phyloP scores from a whole-genome alignment of 139 green algal genomes.

The Chlamydomonas asymmetrica region DNA sequence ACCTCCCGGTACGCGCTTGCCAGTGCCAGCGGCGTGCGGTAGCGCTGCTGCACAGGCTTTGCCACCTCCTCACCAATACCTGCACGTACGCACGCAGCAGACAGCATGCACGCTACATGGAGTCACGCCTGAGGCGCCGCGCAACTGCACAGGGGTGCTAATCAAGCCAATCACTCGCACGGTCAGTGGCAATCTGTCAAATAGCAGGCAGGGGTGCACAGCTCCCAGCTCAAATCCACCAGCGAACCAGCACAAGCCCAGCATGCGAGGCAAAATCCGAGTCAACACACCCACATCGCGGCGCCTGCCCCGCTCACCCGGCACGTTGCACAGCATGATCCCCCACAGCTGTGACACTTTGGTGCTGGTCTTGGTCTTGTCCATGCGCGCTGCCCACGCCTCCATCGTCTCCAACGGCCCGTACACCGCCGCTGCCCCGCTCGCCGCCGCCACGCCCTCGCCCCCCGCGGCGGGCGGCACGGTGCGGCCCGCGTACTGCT shows the following conservation, averaged over 20 bases:
- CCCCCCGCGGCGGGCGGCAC: neutral
- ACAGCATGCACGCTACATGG: too few species aligned
- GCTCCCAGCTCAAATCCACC: too few species aligned
- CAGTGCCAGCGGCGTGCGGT: neutral
- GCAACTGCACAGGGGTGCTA: too few species aligned
- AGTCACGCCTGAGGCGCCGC: too few species aligned
- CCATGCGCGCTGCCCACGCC: conserved; percentile 19
- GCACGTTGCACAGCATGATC: conserved; percentile 39
- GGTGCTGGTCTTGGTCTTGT: neutral
- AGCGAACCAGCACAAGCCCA: too few species aligned
- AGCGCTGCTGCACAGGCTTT: neutral
- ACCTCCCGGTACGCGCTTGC: neutral
- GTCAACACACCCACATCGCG: too few species aligned
- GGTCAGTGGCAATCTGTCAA: too few species aligned
- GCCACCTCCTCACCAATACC: conserved; percentile 6
- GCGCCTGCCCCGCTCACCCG: conserved; percentile 13
- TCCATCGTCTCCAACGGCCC: neutral
- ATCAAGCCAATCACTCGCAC: too few species aligned
- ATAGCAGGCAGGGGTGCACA: too few species aligned
- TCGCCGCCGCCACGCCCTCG: neutral
- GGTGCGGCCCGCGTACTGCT: conserved; percentile 1
- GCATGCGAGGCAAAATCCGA: too few species aligned
- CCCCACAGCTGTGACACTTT: conserved; percentile 34
- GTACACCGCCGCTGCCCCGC: neutral
- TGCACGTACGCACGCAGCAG: too few species aligned